Evolutionary conservation across 2,329 filamentous ascomycete genomes (phyloP), one percentile per base, ranked within the genome.

Genomic region (Colletotrichum sidae): DNA sequence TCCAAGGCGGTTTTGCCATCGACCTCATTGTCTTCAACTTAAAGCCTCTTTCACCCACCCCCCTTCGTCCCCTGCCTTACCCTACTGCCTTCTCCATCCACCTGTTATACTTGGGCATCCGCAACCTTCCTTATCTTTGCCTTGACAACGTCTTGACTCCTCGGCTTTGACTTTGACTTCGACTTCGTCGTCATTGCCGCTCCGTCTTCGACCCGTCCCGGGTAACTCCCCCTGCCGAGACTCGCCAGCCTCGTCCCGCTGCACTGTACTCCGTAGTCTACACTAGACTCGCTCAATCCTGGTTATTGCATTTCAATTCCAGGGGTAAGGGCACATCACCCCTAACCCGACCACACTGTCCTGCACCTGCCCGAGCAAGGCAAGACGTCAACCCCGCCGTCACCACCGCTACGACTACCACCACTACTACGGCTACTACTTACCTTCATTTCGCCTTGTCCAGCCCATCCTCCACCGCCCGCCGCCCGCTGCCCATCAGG

Each of bases 211-310:
- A 65, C 17, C 58, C 42, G 45, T 53, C 46, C 52, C 58, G 46
- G 41, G 33, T 51, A 38, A 46, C 8, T 11, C 37, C 58, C 58
- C 62, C 47, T 65, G 58, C 62, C 62, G 46, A 62, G 52, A 51
- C 52, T 62, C 58, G 62, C 57, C 62, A 41, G 58, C 58, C 54
- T 62, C 51, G 53, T 65, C 58, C 58, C 62, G 52, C 58, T 55
- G 38, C 61, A 60, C 42, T 15, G 61, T 37, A 37, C 50, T 54
- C 51, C 38, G 35, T 53, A 49, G 58, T 62, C 44, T 47, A 65
- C 62, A 57, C 62, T 65, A 62, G 62, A 65, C 62, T 65, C 47
- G 62, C 62, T 13, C 62, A 56, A 65, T 52, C 62, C 58, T 47
- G 62, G 58, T 49, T 25, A 37, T 58, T 65, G 58, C 58, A 56